These are phyloP conservation scores for Nitzschia sp. DNA, from an alignment of 108 stramenopile genomes.

Conservation along the genomic window DNA sequence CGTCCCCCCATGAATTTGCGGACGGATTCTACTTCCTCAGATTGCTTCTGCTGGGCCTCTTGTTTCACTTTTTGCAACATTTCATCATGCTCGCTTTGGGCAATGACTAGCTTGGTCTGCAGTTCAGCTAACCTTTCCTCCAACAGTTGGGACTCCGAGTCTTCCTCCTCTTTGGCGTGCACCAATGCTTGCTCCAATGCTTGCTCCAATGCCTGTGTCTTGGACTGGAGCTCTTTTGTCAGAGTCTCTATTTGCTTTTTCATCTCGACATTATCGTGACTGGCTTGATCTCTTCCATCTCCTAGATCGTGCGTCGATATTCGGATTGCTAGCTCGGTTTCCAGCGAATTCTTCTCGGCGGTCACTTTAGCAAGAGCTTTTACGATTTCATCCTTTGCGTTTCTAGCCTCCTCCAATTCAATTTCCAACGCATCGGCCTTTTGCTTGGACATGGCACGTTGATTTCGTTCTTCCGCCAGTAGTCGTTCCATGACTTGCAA, in stretches of 20 bases:
- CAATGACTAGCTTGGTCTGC: conserved; percentile 8
- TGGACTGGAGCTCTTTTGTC: background rate
- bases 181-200: background rate
- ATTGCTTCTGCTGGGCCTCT: background rate
- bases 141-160: background rate
- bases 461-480: conserved; percentile 14
- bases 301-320: conserved; percentile 15
- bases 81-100: conserved; percentile 1
- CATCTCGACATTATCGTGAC: conserved; percentile 1
- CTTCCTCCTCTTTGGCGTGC: background rate
- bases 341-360: conserved; percentile 3
- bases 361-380: background rate
- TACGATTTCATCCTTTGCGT: conserved; percentile 5
- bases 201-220: background rate
- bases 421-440: conserved; percentile 1
- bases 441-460: background rate
- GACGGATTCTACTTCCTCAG: background rate
- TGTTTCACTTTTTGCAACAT: background rate
- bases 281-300: background rate
- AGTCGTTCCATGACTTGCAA: conserved; percentile 22
- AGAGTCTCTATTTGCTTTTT: background rate
- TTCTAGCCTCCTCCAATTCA: conserved; percentile 23
- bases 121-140: conserved; percentile 3
- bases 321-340: conserved; percentile 5
- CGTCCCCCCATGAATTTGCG: no score